Evolutionary conservation across 2,329 filamentous ascomycete genomes (phyloP), one percentile per base, ranked within the genome.

Genomic region (Ceratocystis destructans): DNA sequence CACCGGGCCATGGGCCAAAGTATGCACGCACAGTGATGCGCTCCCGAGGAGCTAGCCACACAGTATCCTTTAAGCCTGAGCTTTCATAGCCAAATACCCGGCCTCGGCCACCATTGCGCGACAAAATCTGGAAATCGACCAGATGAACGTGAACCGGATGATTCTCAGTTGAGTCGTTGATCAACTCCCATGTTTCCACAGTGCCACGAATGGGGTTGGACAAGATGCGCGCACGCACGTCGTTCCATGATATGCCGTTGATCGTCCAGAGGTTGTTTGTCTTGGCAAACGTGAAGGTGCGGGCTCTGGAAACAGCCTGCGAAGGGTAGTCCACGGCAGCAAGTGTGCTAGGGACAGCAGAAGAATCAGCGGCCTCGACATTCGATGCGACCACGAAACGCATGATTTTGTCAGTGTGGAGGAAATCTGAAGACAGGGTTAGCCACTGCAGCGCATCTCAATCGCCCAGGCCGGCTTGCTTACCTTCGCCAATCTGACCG

Each of bases 101-200:
- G 12, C 70, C 71, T 2, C 77, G 74, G 8, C 77, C 77, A 3
- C 79, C 79, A 0, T 71, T 77, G 20, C 82, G 79, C 6, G 74
- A 75, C 25, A 83, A 70, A 45, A 85, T 75, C 66, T 80, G 78
- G 72, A 85, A 81, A 70, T 84, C 82, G 61, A 86, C 78, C 1
- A 85, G 75, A 70, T 85, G 83, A 61, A 85, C 78, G 71, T 85
- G 83, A 41, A 80, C 74, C 0, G 81, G 82, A 69, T 84, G 82
- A 1, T 78, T 77, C 72, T 79, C 80, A 31, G 77, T 78, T 15
- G 75, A 76, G 31, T 73, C 74, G 71, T 85, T 83, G 67, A 76
- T 74, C 5, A 82, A 73, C 71, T 78, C 75, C 79, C 79, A 82
- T 62, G 78, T 74, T 72, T 82, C 77, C 5, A 78, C 75, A 3